Conservation (phyloP, 2,329 filamentous ascomycete genomes). For the Diplocarpon mali region DNA sequence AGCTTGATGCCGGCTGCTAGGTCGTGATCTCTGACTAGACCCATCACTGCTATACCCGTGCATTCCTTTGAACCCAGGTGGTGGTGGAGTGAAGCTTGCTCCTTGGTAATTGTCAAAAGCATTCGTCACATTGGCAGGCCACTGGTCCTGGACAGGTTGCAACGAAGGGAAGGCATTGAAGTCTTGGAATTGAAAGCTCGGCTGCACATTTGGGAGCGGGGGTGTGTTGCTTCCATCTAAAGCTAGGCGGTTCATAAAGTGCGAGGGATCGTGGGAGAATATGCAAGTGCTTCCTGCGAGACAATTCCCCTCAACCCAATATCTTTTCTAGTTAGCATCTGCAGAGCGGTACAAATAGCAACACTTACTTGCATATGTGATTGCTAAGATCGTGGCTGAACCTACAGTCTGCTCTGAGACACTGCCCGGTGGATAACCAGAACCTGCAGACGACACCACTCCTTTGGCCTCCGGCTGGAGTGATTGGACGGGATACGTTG, state of each 20-base stretch:
- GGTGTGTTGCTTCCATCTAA: conserved; percentile 59
- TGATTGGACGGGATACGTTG: conserved; percentile 59
- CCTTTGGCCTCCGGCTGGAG: conserved; percentile 66
- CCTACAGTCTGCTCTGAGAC: conserved; percentile 86
- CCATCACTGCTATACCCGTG: conserved; percentile 45
- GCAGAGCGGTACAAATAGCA: not conserved
- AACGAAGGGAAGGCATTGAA: conserved; percentile 77
- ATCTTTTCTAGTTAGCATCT: conserved; percentile 40
- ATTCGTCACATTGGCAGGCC: conserved; percentile 33
- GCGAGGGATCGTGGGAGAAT: conserved; percentile 90
- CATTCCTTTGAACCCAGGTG: conserved; percentile 57
- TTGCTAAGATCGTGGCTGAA: conserved; percentile 95
- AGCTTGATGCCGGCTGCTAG: conserved; percentile 69
- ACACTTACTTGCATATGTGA: conserved; percentile 88
- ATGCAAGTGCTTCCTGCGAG: conserved; percentile 88
- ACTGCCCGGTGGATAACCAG: conserved; percentile 90
- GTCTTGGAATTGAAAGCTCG: conserved; percentile 70
- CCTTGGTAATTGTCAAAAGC: conserved; percentile 42
- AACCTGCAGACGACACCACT: conserved; percentile 94
- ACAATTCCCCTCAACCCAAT: conserved; percentile 94
- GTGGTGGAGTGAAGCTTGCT: conserved; percentile 49
- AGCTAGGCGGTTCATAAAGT: conserved; percentile 70
- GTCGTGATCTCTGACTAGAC: conserved; percentile 67
- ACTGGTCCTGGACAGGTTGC: conserved; percentile 48
- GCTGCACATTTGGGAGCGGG: conserved; percentile 49